A percentile compares a stretch with the other conserved stretches of the same genome.
Evolutionary conservation across 2,329 filamentous ascomycete genomes (phyloP).

Genomic region (Aspergillus flavus): DNA sequence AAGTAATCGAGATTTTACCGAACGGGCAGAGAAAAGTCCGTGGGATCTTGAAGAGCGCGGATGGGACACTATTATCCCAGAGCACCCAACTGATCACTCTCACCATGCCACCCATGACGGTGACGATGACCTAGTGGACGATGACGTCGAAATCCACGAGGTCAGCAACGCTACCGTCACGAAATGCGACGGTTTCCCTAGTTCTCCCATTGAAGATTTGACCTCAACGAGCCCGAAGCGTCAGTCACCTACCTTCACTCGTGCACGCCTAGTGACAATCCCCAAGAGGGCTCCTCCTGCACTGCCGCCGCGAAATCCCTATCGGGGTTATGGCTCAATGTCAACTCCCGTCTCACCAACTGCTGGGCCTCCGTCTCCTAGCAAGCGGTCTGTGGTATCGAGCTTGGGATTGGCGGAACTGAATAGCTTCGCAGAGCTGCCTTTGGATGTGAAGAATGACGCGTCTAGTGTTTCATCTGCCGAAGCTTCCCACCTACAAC

Average conservation of each 20-base stretch:
- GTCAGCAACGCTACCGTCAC: constrained; percentile 58
- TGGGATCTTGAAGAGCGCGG: constrained; percentile 29
- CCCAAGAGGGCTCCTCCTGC: constrained; percentile 76
- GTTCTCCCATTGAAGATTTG: constrained; percentile 38
- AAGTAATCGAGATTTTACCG: constrained; percentile 31
- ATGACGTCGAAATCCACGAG: constrained; percentile 42
- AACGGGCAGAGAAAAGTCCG: constrained; percentile 16
- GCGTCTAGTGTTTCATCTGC: constrained; percentile 16
- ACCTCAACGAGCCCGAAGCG: constrained; percentile 62
- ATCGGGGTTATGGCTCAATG: constrained; percentile 29
- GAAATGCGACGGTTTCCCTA: constrained; percentile 44
- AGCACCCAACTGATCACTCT: constrained; percentile 20
- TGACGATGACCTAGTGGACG: constrained; percentile 17
- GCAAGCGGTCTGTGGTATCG: constrained; percentile 22
- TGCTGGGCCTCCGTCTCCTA: constrained; percentile 29
- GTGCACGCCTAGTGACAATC: constrained; percentile 81
- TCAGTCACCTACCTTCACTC: constrained; percentile 68
- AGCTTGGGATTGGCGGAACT: constrained; percentile 26
- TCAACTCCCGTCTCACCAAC: constrained; percentile 27
- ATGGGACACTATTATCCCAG: constrained; percentile 31
- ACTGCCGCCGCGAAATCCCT: constrained; percentile 74
- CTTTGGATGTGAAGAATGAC: constrained; percentile 16
- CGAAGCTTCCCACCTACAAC: constrained; percentile 17
- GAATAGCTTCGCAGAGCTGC: constrained; percentile 21
- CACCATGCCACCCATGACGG: constrained; percentile 12